Base-by-base conservation (phyloP, 805 yeast species). In the Alloascoidea hylecoeti region DNA sequence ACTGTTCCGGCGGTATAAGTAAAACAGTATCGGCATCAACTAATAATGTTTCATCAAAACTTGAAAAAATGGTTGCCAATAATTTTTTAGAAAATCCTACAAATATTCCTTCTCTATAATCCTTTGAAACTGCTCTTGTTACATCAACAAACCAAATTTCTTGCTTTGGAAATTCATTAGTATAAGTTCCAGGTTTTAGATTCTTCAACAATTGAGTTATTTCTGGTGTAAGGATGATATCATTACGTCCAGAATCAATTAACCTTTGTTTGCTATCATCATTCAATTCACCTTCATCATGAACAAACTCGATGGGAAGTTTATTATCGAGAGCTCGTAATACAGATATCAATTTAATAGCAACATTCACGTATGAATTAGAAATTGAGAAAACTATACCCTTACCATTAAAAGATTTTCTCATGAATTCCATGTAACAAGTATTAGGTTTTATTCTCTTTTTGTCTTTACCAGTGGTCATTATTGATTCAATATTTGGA, bases 391-490 rank as follows among this genome's bases (percentile, higher is more conserved):
- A 9, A 9, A n/a, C 30, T 9, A 23, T 23, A n/a, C 30, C 30
- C 30, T 23, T 23, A n/a, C 30, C n/a, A n/a, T 9, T 23, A n/a
- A 23, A 23, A 3, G 51, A 43, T 4, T 45, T 38, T 39, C 48
- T 49, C 30, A 51, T 43, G 16, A 46, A 46, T 17, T 43, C 39
- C 40, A 58, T 38, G 33, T 49, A 55, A 35, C 63, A 56, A 37
- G 44, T 43, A 38, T 42, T 18, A n/a, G n/a, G n/a, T n/a, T n/a
- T n/a, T n/a, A n/a, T n/a, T 9, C 30, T 9, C 30, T 23, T 23
- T 23, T 23, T 23, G 9, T 9, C 9, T 9, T n/a, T 23, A 9
- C 13, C 13, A 23, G 30, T 23, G 9, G 9, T n/a, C n/a, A n/a
- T n/a, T 9, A 23, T 23, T 9, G 9, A 9, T 23, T 23, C 30